Percentiles rank a stretch among this genome's conserved stretches.
Evolutionary conservation across 805 yeast species (phyloP).

Genomic region (Ogataea polymorpha): DNA sequence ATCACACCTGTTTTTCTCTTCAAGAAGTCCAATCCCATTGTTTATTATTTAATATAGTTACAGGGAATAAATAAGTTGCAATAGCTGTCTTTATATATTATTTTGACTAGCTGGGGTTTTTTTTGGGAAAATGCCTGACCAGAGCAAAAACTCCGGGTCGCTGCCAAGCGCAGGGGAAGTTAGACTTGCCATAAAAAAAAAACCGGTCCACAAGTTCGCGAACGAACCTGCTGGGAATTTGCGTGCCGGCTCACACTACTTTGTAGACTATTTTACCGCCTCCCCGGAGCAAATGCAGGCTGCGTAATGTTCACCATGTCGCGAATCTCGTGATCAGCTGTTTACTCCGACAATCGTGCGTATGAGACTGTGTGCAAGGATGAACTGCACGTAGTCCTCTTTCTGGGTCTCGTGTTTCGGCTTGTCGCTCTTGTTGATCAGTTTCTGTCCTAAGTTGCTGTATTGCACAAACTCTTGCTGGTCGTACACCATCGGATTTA

Average conservation of each 20-base stretch:
- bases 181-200: constrained; percentile 6
- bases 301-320: neutral
- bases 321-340: constrained; percentile 4
- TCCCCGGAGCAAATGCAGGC: neutral
- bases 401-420: constrained; percentile 9
- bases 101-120: constrained; percentile 1
- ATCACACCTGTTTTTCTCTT: constrained; percentile 95
- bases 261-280: constrained; percentile 6
- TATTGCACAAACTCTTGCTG: constrained; percentile 17
- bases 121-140: constrained; percentile 7
- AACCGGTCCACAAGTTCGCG: constrained; percentile 4
- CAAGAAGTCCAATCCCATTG: constrained; percentile 58
- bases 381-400: constrained; percentile 13
- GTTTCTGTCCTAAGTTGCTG: constrained; percentile 23
- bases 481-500: constrained; percentile 14
- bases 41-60: constrained; percentile 1
- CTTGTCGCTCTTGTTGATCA: constrained; percentile 20
- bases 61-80: constrained; percentile 3
- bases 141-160: constrained; percentile 21
- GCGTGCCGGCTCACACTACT: constrained; percentile 2
- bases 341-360: constrained; percentile 14
- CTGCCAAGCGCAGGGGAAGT: constrained; percentile 16
- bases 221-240: constrained; percentile 1
- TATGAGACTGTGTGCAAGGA: constrained; percentile 18
- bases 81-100: constrained; percentile 7